Evolutionary conservation across 2,329 filamentous ascomycete genomes (phyloP).

Genomic region (Cladophialophora chaetospira): DNA sequence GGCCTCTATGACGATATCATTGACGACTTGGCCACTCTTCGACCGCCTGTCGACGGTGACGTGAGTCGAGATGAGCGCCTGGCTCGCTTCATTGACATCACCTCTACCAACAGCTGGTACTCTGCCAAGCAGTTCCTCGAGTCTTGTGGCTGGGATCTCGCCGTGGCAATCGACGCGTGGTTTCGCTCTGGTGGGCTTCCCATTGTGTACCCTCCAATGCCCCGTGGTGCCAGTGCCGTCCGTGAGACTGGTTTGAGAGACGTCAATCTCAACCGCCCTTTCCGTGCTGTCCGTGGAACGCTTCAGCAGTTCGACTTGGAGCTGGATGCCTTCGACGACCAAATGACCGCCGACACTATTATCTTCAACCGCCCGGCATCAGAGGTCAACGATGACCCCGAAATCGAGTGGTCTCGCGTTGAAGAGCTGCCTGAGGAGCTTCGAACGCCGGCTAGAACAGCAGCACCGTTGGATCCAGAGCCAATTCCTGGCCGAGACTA

Average conservation of each 20-base stretch:
- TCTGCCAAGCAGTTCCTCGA: constrained; percentile 1
- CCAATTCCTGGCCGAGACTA: neutral
- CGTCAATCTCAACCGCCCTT: neutral
- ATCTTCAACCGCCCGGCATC: neutral
- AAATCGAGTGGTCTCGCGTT: no score
- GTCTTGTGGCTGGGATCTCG: constrained; percentile 14
- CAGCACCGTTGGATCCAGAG: neutral
- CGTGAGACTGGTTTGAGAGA: neutral
- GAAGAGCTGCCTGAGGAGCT: no score
- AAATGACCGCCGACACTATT: no score
- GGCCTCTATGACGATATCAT: neutral
- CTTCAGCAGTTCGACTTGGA: neutral
- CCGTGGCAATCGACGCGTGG: constrained; percentile 83
- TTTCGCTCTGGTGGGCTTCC: constrained; percentile 5
- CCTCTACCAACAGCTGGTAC: constrained; percentile 14
- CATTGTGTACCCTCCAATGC: neutral
- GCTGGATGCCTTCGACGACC: neutral
- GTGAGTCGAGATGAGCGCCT: constrained; percentile 7
- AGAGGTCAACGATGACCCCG: neutral
- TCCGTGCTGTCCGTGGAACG: neutral
- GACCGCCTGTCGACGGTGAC: neutral
- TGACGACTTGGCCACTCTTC: neutral
- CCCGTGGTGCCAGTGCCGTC: neutral
- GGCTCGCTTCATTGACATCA: constrained; percentile 19
- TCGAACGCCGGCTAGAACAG: no score